Base-by-base conservation (phyloP, 208 protist species). In the Lotmaria passim region DNA sequence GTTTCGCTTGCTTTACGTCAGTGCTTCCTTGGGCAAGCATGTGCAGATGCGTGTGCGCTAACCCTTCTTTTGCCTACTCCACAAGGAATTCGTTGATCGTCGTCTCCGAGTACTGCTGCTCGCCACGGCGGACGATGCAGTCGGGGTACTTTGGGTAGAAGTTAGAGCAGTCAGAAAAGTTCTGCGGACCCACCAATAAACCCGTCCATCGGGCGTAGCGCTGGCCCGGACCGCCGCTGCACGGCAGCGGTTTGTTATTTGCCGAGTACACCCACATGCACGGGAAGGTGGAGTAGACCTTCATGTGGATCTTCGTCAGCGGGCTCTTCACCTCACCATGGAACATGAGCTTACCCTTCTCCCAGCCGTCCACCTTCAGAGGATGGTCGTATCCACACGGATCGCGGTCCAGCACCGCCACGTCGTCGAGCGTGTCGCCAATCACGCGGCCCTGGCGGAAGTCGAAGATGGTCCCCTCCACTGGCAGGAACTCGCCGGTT, bases 201-300 rank as follows among this genome's bases (percentile, higher is more conserved):
- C 72, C 57, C 11, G 47, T 77, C 74, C 83, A 80, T 30, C 80
- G 78, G 19, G 52, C 65, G 61, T 80, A 87, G 28, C 85, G 79
- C 70, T 93, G 70, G 1, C 84, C 84, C 15, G 52, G 65, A 7
- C 59, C 68, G 26, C 82, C 85, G 26, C 52, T 80, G 46, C 72
- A 75, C 3, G 82, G 63, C 46, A 74, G 74, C 23, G 69, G 64
- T 24, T 87, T 73, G 75, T 83, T 78, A 56, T 87, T 93, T 17
- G 84, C 82, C 23, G 87, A 82, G 81, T 93, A 93, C 43, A 93
- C 87, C 76, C 82, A 83, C 43, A 89, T 69, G 36, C 41, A 66
- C 39, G 85, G 85, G 41, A 82, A 90, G 38, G 83, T 90, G 24
- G 84, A 86, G 64, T 83, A 76, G 5, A 93, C 59, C 58, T 65